Percentiles rank a stretch among this genome's conserved stretches.
Conservation (phyloP, 192 early-diverging fungal species). For the Coemansia pectinata region DNA sequence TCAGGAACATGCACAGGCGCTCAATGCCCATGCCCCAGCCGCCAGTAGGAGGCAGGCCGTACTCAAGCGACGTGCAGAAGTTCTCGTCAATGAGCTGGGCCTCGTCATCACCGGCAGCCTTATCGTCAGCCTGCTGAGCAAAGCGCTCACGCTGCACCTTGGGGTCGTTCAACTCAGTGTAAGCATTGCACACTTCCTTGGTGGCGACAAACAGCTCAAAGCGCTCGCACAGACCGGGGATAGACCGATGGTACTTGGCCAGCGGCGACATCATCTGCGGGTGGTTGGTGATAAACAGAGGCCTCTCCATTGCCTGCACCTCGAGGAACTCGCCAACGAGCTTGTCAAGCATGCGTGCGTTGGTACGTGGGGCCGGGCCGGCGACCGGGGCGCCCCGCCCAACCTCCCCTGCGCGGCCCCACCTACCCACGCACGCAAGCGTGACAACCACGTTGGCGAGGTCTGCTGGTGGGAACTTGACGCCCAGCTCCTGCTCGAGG, state of each 20-base stretch:
- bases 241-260: slow-evolving; percentile 93
- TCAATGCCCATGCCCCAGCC: slow-evolving; percentile 96
- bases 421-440: too few relatives aligned
- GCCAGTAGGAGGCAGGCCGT: slow-evolving; percentile 95
- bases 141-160: slow-evolving; percentile 98
- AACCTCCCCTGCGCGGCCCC: too few relatives aligned
- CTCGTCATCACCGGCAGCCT: slow-evolving; percentile 98
- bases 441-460: too few relatives aligned
- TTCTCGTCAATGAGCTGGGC: slow-evolving; percentile 98
- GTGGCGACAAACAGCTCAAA: slow-evolving; percentile 99
- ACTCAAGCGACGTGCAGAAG: slow-evolving; percentile 96
- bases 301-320: slow-evolving; percentile 72
- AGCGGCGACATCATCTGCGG: slow-evolving; percentile 99
- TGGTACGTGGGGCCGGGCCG: slow-evolving; percentile 92
- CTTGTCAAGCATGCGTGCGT: slow-evolving; percentile 94
- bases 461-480: slow-evolving; percentile 90
- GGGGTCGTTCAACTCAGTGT: slow-evolving; percentile 99
- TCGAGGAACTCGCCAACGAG: slow-evolving; percentile 83
- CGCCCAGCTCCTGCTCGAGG: slow-evolving; percentile 85
- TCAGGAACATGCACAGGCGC: slow-evolving; percentile 98
- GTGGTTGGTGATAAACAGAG: slow-evolving; percentile 96
- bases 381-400: too few relatives aligned
- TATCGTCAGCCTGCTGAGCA: slow-evolving; percentile 94
- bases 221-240: slow-evolving; percentile 91
- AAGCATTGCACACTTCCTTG: slow-evolving; percentile 99